phyloP scores from a whole-genome alignment of 768 basidiomycete genomes.

The Boletus rufocinnamomeus region DNA sequence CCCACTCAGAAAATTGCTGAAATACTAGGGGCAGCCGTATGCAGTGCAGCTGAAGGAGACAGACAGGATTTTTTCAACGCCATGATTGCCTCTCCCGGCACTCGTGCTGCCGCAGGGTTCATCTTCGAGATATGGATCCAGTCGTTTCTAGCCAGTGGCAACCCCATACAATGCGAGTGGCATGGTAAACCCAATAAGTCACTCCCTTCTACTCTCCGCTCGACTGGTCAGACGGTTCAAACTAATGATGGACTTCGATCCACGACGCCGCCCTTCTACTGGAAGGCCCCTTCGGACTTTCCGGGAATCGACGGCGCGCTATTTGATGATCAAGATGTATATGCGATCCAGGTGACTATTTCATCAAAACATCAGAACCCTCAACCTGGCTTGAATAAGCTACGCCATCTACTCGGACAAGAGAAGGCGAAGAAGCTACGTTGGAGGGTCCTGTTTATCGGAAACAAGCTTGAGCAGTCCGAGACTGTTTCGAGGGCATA shows the following conservation, averaged over 20 bases:
- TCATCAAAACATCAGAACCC: not conserved
- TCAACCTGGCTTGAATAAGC: constrained; percentile 2
- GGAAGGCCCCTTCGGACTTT: constrained; percentile 1
- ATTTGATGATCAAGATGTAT: not conserved
- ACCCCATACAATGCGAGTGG: not conserved
- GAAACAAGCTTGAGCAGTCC: not conserved
- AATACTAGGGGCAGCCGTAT: not conserved
- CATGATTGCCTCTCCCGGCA: not conserved
- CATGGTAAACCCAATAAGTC: not conserved
- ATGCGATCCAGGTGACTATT: constrained; percentile 5
- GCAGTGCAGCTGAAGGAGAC: not conserved
- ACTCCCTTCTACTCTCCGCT: not conserved
- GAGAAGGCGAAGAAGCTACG: not conserved
- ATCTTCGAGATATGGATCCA: constrained; percentile 7
- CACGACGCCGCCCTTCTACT: constrained; percentile 1
- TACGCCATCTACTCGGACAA: not conserved
- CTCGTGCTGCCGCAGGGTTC: constrained; percentile 2
- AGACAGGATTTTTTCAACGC: constrained; percentile 8
- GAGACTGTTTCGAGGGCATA: not conserved
- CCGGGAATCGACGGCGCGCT: constrained; percentile 1
- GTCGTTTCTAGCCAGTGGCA: constrained; percentile 1
- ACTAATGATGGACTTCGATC: not conserved
- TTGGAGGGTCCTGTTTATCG: constrained; percentile 6
- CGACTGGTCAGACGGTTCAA: not conserved
- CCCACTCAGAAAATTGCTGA: constrained; percentile 1